Evolutionary conservation across 108 stramenopile species (phyloP), one percentile per base, ranked within the genome.

Genomic region (Discostella stelligeroides): DNA sequence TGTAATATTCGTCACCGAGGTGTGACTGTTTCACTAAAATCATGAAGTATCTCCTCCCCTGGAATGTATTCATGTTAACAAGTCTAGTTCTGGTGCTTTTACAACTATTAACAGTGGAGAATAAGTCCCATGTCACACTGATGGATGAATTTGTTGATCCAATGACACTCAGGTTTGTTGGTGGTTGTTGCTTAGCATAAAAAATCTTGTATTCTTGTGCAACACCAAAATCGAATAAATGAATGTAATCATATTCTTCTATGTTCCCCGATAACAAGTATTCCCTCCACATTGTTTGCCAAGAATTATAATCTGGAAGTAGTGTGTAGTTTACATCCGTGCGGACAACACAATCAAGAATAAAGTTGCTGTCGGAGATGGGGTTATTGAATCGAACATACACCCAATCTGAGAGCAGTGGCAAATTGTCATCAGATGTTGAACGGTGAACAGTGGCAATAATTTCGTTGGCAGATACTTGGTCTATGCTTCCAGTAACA

Each of bases 241-340:
- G 74, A 46, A 75, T 49, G 21, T 24, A 60, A 43, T 75, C 41
- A 18, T 59, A 23, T 25, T 67, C 42, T 41, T 60, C 67, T 38
- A 68, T 17, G 4, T 56, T 39, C 12, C 63, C 74, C 3, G 66
- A 59, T 30, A 68, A 29, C 17, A 75, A 40, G 15, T 75, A 66
- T 20, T 75, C 74, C 2, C 57, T 75, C 66, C 74, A 75, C 18
- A 21, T 4, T 34, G 74, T 68, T 24, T 75, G 74, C 74, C 74
- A 75, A n/a, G 74, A 66, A 59, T 75, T 75, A 42, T 63, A 66
- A 0, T 34, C 7, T 30, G 57, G 66, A 27, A 67, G 28, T 23
- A 75, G 66, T n/a, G 55, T 41, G 74, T 75, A 68, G 49, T 67
- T 40, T 17, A 24, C 34, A 48, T 75, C 74, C 10, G 74, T 46